These are phyloP conservation scores for Mycosphaerella sp. DNA, from an alignment of 2,329 filamentous ascomycete species.

Conservation along the genomic window DNA sequence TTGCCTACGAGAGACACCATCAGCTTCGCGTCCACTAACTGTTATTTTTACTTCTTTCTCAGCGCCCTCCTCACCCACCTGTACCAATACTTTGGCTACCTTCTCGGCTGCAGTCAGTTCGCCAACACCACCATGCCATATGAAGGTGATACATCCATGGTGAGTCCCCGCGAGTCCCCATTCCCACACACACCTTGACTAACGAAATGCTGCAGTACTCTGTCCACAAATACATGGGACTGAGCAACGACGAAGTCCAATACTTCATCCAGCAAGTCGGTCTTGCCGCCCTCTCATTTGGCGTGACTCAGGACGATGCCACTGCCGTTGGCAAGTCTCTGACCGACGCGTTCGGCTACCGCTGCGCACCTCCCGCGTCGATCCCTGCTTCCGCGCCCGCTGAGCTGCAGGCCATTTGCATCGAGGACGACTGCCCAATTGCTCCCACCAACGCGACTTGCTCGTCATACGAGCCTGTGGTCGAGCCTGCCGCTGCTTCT, in stretches of 20 bases:
- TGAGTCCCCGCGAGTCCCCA: too few relatives aligned
- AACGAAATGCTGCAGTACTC: conserved; percentile 32
- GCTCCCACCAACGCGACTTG: conserved; percentile 2
- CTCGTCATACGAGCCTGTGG: conserved; percentile 2
- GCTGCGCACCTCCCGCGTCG: conserved; percentile 44
- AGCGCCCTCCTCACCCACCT: conserved; percentile 55
- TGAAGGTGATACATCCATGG: conserved; percentile 40
- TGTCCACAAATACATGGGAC: conserved; percentile 53
- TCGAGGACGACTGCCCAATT: conserved; percentile 28
- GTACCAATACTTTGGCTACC: conserved; percentile 55
- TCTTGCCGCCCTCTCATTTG: conserved; percentile 52
- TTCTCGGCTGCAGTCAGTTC: conserved; percentile 51
- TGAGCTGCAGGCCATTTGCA: conserved; percentile 53
- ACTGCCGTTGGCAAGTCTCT: conserved; percentile 46
- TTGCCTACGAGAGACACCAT: too few relatives aligned
- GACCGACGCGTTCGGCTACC: conserved; percentile 46
- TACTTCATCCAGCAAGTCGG: conserved; percentile 58
- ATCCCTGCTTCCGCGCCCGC: conserved; percentile 43
- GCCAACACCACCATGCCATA: conserved; percentile 49
- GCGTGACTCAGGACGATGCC: conserved; percentile 51
- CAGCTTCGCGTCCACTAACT: background rate
- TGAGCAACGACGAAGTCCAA: conserved; percentile 46
- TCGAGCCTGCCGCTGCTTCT: conserved; percentile 7
- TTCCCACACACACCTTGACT: too few relatives aligned
- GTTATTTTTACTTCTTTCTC: background rate